These are phyloP conservation scores for Peronospora farinosa DNA, from an alignment of 352 stramenopile species.

Conservation along the genomic window DNA sequence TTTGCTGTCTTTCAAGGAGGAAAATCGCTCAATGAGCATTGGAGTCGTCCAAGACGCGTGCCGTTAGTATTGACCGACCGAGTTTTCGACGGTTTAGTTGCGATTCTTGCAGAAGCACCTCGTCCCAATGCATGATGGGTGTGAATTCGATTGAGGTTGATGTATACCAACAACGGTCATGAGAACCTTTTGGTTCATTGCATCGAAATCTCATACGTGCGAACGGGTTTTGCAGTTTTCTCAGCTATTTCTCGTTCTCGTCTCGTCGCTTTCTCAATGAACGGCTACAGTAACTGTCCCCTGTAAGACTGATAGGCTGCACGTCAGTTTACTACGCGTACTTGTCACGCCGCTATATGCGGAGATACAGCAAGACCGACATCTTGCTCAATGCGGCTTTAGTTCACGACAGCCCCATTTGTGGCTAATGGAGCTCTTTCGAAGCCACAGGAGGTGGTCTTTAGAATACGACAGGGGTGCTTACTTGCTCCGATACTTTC, in stretches of 20 bases:
- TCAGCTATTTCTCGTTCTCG: conserved; percentile 10
- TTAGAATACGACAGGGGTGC: not conserved
- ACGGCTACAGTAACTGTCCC: too few relatives aligned
- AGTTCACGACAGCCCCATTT: too few relatives aligned
- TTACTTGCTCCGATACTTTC: not conserved
- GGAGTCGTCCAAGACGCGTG: not conserved
- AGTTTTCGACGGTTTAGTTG: conserved; percentile 14
- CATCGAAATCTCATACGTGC: not conserved
- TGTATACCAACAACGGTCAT: conserved; percentile 11
- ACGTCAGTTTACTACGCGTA: too few relatives aligned
- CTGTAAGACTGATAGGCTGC: too few relatives aligned
- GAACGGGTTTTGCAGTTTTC: conserved; percentile 14
- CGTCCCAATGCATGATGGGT: conserved; percentile 25
- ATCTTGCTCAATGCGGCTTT: too few relatives aligned
- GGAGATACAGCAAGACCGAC: too few relatives aligned
- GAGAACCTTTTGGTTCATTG: not conserved
- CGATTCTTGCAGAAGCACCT: conserved; percentile 13
- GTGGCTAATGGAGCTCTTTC: not conserved
- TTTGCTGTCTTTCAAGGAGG: conserved; percentile 13
- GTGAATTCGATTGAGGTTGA: conserved; percentile 8
- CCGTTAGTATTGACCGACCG: conserved; percentile 7
- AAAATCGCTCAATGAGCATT: conserved; percentile 27
- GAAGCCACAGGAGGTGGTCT: not conserved
- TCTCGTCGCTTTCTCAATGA: too few relatives aligned
- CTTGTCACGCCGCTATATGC: too few relatives aligned